phyloP scores from a whole-genome alignment of 2,329 filamentous ascomycete species.

The Beauveria bassiana region DNA sequence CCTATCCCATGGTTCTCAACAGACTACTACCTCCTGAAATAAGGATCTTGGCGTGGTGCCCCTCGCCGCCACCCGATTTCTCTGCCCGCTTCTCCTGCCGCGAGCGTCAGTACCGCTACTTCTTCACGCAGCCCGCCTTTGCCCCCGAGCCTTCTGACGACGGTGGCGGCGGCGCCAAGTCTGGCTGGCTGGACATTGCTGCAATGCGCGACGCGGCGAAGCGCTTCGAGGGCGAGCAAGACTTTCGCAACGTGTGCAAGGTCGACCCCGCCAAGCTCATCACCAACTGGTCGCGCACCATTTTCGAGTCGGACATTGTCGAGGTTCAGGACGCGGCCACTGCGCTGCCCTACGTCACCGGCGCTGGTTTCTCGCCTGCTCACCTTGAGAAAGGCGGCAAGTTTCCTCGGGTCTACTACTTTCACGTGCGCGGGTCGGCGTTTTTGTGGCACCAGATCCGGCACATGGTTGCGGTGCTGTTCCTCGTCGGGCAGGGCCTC shows the following conservation, averaged over 20 bases:
- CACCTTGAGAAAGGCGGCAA: slow-evolving; percentile 12
- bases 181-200: slow-evolving; percentile 79
- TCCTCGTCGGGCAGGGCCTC: slow-evolving; percentile 81
- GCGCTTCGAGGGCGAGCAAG: slow-evolving; percentile 73
- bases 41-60: slow-evolving; percentile 87
- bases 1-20: slow-evolving; percentile 79
- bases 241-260: slow-evolving; percentile 97
- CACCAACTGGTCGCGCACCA: slow-evolving; percentile 68
- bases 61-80: slow-evolving; percentile 69
- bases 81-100: slow-evolving; percentile 88
- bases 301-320: slow-evolving; percentile 74
- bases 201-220: slow-evolving; percentile 79
- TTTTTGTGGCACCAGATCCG: slow-evolving; percentile 99
- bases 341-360: slow-evolving; percentile 48
- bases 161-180: slow-evolving; percentile 25
- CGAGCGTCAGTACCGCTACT: slow-evolving; percentile 89
- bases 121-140: slow-evolving; percentile 92
- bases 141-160: slow-evolving; percentile 44
- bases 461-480: slow-evolving; percentile 88
- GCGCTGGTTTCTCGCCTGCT: slow-evolving; percentile 27
- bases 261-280: slow-evolving; percentile 86
- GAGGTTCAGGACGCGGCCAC: slow-evolving; percentile 50
- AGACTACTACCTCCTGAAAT: slow-evolving; percentile 84
- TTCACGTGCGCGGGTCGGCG: slow-evolving; percentile 80
- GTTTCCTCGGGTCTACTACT: slow-evolving; percentile 69